These are phyloP conservation scores for Tricholoma sp. DNA, from an alignment of 768 basidiomycete species.

Conservation along the genomic window DNA sequence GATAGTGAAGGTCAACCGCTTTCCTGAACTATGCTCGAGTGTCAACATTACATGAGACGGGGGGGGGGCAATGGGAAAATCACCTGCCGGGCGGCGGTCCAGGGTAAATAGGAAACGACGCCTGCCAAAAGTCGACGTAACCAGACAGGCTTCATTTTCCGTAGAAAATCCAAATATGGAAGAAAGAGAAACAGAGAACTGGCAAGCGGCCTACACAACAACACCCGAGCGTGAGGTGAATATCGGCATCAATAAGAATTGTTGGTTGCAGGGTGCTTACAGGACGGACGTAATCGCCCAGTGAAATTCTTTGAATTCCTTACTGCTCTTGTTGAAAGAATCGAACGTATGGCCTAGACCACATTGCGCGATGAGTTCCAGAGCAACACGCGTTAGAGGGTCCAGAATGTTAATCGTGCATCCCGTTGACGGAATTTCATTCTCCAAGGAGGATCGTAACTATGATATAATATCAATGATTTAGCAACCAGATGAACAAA, in stretches of 20 bases:
- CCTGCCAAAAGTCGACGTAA: constrained; percentile 15
- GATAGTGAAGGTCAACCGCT: constrained; percentile 18
- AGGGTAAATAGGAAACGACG: constrained; percentile 15
- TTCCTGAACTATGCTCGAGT: constrained; percentile 15
- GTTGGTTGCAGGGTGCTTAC: background rate
- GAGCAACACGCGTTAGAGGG: constrained; percentile 8
- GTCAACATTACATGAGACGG: background rate
- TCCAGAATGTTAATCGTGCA: constrained; percentile 13
- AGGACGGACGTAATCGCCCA: constrained; percentile 15
- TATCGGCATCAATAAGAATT: background rate
- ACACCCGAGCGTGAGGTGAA: background rate
- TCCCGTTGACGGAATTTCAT: constrained; percentile 2
- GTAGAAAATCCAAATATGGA: constrained; percentile 19
- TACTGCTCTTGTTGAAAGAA: constrained; percentile 13
- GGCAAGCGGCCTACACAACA: constrained; percentile 18
- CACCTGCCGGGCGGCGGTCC: constrained; percentile 18
- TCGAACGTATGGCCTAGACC: constrained; percentile 16
- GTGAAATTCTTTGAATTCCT: constrained; percentile 15
- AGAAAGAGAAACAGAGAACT: constrained; percentile 20
- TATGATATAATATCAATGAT: background rate
- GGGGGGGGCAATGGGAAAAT: background rate
- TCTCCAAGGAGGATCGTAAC: constrained; percentile 7
- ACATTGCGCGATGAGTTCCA: constrained; percentile 15
- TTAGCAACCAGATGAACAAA: background rate
- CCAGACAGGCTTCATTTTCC: constrained; percentile 20